phyloP scores from a whole-genome alignment of 179 eudicot genomes.

The Amaranthus tricolor region DNA sequence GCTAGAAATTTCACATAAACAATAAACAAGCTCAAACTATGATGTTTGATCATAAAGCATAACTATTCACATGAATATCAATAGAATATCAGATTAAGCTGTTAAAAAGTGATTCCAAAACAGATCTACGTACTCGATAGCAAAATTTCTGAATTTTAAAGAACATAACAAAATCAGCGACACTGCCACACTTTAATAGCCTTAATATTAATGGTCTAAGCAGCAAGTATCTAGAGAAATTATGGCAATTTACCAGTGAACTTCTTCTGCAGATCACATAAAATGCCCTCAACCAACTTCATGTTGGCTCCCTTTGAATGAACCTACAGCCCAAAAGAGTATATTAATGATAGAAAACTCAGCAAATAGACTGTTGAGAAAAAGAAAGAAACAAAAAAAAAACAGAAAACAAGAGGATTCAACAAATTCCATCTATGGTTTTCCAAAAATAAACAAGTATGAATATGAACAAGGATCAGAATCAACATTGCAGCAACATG shows the following conservation, averaged over 20 bases:
- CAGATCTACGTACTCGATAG: neutral
- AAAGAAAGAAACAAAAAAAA: neutral
- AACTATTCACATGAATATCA: neutral
- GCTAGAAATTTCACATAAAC: slow-evolving; percentile 38
- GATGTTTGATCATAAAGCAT: neutral
- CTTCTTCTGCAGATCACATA: slow-evolving; percentile 59
- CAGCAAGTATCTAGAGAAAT: neutral
- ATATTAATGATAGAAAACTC: neutral
- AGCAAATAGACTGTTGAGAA: neutral
- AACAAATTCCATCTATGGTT: neutral
- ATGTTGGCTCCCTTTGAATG: slow-evolving; percentile 82
- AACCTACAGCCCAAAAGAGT: slow-evolving; percentile 43
- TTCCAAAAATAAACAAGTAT: neutral
- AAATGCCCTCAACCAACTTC: slow-evolving; percentile 56
- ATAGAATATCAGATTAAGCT: neutral
- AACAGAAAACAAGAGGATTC: neutral
- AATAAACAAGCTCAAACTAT: neutral
- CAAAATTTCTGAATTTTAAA: neutral
- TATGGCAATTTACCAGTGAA: slow-evolving; percentile 49
- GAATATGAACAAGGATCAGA: neutral
- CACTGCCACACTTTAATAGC: neutral
- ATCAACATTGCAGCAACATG: neutral
- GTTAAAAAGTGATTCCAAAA: neutral
- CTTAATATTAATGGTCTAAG: neutral
- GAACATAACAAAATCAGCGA: no score